Evolutionary conservation across 2,329 filamentous ascomycete species (phyloP), one percentile per base, ranked within the genome.

Genomic region (Laburnicola sp.): DNA sequence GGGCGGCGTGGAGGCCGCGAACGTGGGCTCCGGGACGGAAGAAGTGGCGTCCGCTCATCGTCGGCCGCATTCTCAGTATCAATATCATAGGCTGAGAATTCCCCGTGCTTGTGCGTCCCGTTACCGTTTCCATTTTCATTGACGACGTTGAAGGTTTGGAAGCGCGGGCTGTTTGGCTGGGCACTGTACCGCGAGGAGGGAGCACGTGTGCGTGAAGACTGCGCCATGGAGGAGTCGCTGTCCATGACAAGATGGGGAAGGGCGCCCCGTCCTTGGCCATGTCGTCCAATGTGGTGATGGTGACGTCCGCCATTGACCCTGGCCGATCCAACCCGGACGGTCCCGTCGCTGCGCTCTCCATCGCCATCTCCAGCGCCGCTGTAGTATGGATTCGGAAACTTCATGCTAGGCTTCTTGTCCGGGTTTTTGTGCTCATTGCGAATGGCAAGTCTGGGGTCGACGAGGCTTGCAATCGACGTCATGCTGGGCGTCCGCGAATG

Each of bases 331-430:
- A 66, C 58, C 30, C 72, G 67, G 10, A 72, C 57, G 3, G 71
- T 72, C 3, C 71, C 72, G 56, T 76, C 64, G 42, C 71, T 65
- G 39, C 70, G 66, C 28, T 76, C 75, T 1, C 68, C 53, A 59
- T 75, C 71, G 26, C 63, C 53, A 39, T 86, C 81, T 21, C 78
- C 75, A 54, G 77, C 80, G 56, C 82, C 84, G 57, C 81, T 85
- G 58, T 79, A 86, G 72, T 89, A 90, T 1, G 87, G 85, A 55
- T 82, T 84, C 51, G 89, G 88, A 68, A 97, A 97, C 67, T 97
- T 97, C 91, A 96, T 97, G 74, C 88, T 95, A 76, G 90, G 91
- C 76, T 95, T 97, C 61, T 87, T 83, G 6, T 82, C 82, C 16
- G 88, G 78, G 44, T 81, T 80, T 50, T 84, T 82, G 46, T 81